Evolutionary conservation across 164 flowering plant genomes (phyloP).

Genomic region (Kingdonia uniflora): DNA sequence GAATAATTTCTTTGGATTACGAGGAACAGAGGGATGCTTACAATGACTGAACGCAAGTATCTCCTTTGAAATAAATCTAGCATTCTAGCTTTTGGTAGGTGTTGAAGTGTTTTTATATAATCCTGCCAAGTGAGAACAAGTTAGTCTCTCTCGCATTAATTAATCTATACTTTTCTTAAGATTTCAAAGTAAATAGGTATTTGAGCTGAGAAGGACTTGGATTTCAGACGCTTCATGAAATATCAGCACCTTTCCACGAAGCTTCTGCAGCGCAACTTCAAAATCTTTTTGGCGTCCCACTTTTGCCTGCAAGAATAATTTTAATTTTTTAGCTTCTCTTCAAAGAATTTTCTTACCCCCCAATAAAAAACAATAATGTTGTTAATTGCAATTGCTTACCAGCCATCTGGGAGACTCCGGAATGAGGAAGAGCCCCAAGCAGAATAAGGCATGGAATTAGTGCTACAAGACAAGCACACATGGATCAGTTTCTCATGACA

Average conservation of each 20-base stretch:
- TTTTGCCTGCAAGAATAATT: slow-evolving; percentile 20
- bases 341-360: background rate
- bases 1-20: too few species aligned
- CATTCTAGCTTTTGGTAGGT: slow-evolving; percentile 59
- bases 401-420: slow-evolving; percentile 99
- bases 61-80: slow-evolving; percentile 64
- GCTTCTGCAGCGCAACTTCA: slow-evolving; percentile 17
- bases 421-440: slow-evolving; percentile 53
- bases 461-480: slow-evolving; percentile 34
- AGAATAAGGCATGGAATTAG: slow-evolving; percentile 58
- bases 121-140: slow-evolving; percentile 40
- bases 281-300: slow-evolving; percentile 17
- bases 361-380: background rate
- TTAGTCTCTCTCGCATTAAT: background rate
- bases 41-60: slow-evolving; percentile 62
- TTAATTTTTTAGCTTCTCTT: background rate
- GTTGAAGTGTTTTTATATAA: slow-evolving; percentile 52
- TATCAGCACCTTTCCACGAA: slow-evolving; percentile 27
- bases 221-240: slow-evolving; percentile 28
- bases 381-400: slow-evolving; percentile 41
- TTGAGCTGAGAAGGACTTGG: slow-evolving; percentile 8
- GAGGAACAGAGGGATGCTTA: slow-evolving; percentile 18
- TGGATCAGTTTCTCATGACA: background rate
- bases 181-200: background rate
- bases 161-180: background rate